These are phyloP conservation scores for Clonostachys rhizophaga DNA, from an alignment of 2,329 filamentous ascomycete species.

Conservation along the genomic window DNA sequence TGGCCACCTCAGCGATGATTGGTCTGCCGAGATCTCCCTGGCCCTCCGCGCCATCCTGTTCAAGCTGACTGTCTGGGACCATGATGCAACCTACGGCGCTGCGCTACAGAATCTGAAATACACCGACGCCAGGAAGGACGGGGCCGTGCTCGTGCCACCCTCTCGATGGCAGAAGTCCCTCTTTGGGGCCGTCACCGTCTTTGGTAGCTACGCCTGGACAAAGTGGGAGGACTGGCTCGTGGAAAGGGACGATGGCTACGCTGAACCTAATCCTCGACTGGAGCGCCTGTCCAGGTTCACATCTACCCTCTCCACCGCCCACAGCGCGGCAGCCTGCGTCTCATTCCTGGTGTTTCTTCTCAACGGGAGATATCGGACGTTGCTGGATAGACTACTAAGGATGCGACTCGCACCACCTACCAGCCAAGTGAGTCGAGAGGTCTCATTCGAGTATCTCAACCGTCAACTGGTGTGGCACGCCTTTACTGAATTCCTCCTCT, in stretches of 20 bases:
- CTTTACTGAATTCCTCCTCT: slow-evolving; percentile 98
- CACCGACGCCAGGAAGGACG: slow-evolving; percentile 70
- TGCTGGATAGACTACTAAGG: slow-evolving; percentile 79
- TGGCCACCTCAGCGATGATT: slow-evolving; percentile 74
- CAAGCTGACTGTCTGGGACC: slow-evolving; percentile 95
- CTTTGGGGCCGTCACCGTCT: slow-evolving; percentile 82
- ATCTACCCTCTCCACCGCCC: slow-evolving; percentile 62
- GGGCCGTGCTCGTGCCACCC: slow-evolving; percentile 62
- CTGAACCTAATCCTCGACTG: slow-evolving; percentile 47
- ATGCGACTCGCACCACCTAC: slow-evolving; percentile 83
- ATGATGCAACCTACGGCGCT: slow-evolving; percentile 91
- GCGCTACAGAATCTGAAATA: slow-evolving; percentile 88
- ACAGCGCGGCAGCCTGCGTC: slow-evolving; percentile 75
- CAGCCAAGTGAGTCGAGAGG: slow-evolving; percentile 81
- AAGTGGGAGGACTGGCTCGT: slow-evolving; percentile 89
- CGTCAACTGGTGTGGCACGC: slow-evolving; percentile 98
- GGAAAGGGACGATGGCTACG: slow-evolving; percentile 70
- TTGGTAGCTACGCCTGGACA: slow-evolving; percentile 84
- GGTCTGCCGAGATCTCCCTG: slow-evolving; percentile 79
- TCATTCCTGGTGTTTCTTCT: slow-evolving; percentile 90
- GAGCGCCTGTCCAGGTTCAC: slow-evolving; percentile 65
- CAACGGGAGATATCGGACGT: slow-evolving; percentile 85
- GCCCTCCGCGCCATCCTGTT: slow-evolving; percentile 76
- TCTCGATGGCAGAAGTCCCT: slow-evolving; percentile 77
- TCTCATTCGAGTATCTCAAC: slow-evolving; percentile 97